Percentiles rank a stretch among this genome's conserved stretches.
These are phyloP conservation scores for Micractinium conductrix DNA, from an alignment of 139 green algal genomes.

Conservation along the genomic window DNA sequence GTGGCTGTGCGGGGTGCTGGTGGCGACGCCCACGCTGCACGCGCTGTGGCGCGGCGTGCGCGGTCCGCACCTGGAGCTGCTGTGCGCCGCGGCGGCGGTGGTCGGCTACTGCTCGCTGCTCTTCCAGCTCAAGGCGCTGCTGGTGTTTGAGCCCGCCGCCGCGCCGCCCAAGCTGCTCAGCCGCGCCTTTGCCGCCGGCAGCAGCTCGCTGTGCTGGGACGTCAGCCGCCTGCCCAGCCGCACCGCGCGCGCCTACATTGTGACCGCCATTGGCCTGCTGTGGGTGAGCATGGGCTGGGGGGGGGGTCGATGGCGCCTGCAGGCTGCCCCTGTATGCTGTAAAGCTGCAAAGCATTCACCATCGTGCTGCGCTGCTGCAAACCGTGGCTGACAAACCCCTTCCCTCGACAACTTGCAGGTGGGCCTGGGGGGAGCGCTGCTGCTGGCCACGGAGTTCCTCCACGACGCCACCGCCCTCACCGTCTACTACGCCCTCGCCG, in stretches of 20 bases:
- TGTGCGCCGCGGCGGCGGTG: conserved; percentile 44
- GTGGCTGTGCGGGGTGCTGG: conserved; percentile 39
- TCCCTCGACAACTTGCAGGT: too few relatives aligned
- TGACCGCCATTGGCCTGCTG: conserved; percentile 50
- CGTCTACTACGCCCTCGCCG: conserved; percentile 73
- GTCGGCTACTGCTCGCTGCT: conserved; percentile 51
- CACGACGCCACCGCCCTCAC: not conserved
- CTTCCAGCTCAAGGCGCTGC: conserved; percentile 61
- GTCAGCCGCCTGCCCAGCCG: conserved; percentile 23
- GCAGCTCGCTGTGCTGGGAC: conserved; percentile 22
- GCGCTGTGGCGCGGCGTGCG: not conserved
- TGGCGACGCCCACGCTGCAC: conserved; percentile 41
- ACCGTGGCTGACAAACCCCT: too few relatives aligned
- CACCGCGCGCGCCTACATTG: conserved; percentile 21
- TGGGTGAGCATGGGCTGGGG: too few relatives aligned
- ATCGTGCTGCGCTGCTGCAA: too few relatives aligned
- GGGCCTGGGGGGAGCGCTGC: conserved; percentile 46
- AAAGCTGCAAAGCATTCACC: too few relatives aligned
- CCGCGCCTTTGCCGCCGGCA: not conserved
- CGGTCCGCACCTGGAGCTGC: conserved; percentile 35
- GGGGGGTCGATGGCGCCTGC: too few relatives aligned
- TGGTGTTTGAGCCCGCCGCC: conserved; percentile 59
- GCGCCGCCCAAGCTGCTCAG: conserved; percentile 11
- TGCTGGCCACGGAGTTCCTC: conserved; percentile 53
- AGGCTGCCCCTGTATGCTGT: too few relatives aligned